Base-by-base conservation (phyloP, 2,329 filamentous ascomycete genomes). In the Neoscytalidium dimidiatum region DNA sequence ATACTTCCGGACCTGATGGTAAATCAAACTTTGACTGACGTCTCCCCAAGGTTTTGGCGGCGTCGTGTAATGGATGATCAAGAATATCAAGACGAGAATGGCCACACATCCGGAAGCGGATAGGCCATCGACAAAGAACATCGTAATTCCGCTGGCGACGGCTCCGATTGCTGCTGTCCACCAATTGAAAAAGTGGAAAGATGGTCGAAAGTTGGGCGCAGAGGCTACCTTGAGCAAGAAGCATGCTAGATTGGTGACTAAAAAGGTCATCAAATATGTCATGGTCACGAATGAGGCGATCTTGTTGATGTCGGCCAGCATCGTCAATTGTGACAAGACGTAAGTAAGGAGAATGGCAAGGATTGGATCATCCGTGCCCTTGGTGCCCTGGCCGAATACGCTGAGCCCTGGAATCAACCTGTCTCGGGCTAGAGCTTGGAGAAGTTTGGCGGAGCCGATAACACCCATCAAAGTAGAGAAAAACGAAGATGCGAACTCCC, bases 211-310 rank as follows among this genome's bases (percentile, higher is more conserved):
- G 73, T 96, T 96, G 3, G 92, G 92, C 0, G 92, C 92, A 0
- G 92, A 94, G 1, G 92, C 90, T 64, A 96, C 90, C 74, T 94
- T 94, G 64, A 96, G 83, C 1, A 96, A 80, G 71, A 96, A 96
- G 70, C 92, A 96, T 6, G 92, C 92, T 8, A 96, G 78, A 68
- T 96, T 96, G 77, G 92, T 95, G 44, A 94, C 91, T 58, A 96
- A 86, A 72, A 96, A 96, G 0, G 92, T 96, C 90, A 96, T 94
- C 72, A 95, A 86, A 73, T 95, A 96, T 17, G 91, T 91, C 91
- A 96, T 96, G 1, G 92, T 94, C 51, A 96, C 92, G 65, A 96
- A 88, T 0, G 92, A 94, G 5, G 92, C 92, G 70, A 96, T 96
- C 72, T 92, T 90, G 74, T 96, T 95, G 69, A 96, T 86, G 71